These are phyloP conservation scores for Diaporthe vaccinii DNA, from an alignment of 2,329 filamentous ascomycete species.

Conservation along the genomic window DNA sequence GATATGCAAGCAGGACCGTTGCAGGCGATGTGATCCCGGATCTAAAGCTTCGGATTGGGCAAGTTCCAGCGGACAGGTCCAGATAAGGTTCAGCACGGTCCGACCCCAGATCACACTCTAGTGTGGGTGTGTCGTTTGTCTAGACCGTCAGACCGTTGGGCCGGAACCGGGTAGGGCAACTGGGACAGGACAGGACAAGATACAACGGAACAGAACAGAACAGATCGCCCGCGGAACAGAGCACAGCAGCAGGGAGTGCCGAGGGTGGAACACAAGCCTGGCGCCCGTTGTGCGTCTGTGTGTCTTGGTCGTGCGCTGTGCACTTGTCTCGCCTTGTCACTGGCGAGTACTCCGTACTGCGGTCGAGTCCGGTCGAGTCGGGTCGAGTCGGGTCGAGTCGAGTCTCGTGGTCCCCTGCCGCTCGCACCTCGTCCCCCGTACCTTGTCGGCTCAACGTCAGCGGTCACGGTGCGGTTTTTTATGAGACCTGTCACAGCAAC, in stretches of 20 bases:
- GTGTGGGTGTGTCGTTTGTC: slow-evolving; percentile 21
- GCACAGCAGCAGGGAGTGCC: slow-evolving; percentile 19
- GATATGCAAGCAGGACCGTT: slow-evolving; percentile 29
- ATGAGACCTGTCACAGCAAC: slow-evolving; percentile 15
- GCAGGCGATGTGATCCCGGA: slow-evolving; percentile 27
- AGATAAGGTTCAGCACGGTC: slow-evolving; percentile 34
- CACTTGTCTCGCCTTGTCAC: slow-evolving; percentile 6
- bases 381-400: slow-evolving; percentile 10
- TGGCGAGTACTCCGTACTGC: not conserved
- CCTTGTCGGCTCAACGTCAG: slow-evolving; percentile 22
- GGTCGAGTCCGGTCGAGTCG: not conserved
- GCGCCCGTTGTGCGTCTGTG: slow-evolving; percentile 20
- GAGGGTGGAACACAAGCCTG: slow-evolving; percentile 7
- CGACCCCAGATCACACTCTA: slow-evolving; percentile 33
- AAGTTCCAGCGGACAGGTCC: slow-evolving; percentile 33
- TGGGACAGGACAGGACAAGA: not conserved
- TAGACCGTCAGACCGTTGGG: slow-evolving; percentile 33
- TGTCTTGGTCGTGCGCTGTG: slow-evolving; percentile 6
- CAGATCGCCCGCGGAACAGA: slow-evolving; percentile 1
- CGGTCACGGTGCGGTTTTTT: not conserved
- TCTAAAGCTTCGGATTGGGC: slow-evolving; percentile 25
- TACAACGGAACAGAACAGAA: not conserved
- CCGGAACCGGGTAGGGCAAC: slow-evolving; percentile 29
- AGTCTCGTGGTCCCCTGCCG: slow-evolving; percentile 6
- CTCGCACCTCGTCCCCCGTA: not conserved